phyloP scores from a whole-genome alignment of 2,329 filamentous ascomycete genomes.

The Capronia americana region DNA sequence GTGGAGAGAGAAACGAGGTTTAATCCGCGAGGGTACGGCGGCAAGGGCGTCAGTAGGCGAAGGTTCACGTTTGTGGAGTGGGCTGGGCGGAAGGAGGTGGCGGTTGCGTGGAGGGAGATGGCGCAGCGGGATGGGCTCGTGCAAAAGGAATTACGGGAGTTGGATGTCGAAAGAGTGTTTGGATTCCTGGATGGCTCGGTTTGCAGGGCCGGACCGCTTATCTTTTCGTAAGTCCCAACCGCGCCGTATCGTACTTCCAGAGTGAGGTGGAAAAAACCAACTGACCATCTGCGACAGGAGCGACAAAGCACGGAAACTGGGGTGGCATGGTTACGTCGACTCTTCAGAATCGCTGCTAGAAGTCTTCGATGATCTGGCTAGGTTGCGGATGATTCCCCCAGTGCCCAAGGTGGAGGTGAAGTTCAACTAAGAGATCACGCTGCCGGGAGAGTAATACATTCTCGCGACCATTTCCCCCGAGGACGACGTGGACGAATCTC shows the following conservation, averaged over 20 bases:
- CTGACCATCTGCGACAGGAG: conserved; percentile 35
- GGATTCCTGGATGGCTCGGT: conserved; percentile 54
- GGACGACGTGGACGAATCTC: not conserved
- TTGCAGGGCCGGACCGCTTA: conserved; percentile 42
- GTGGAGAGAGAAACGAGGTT: conserved; percentile 39
- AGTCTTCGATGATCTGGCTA: conserved; percentile 37
- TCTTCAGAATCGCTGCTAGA: conserved; percentile 42
- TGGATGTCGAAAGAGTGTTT: conserved; percentile 54
- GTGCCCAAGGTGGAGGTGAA: conserved; percentile 36
- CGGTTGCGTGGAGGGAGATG: conserved; percentile 55
- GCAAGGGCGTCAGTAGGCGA: conserved; percentile 47
- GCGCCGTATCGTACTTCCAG: not conserved
- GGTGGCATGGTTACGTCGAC: conserved; percentile 47
- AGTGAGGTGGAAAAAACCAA: not conserved
- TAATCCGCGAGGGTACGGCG: conserved; percentile 52
- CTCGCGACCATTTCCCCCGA: not conserved
- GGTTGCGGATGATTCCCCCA: conserved; percentile 37
- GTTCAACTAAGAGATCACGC: conserved; percentile 25
- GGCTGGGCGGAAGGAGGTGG: conserved; percentile 53
- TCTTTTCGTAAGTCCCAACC: conserved; percentile 42
- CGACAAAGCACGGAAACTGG: conserved; percentile 43
- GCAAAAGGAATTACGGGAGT: conserved; percentile 48
- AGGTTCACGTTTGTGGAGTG: conserved; percentile 55
- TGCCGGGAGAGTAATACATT: not conserved
- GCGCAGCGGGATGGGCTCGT: conserved; percentile 50